phyloP scores from a whole-genome alignment of 331 rosid genomes.

The Malus hybrid region DNA sequence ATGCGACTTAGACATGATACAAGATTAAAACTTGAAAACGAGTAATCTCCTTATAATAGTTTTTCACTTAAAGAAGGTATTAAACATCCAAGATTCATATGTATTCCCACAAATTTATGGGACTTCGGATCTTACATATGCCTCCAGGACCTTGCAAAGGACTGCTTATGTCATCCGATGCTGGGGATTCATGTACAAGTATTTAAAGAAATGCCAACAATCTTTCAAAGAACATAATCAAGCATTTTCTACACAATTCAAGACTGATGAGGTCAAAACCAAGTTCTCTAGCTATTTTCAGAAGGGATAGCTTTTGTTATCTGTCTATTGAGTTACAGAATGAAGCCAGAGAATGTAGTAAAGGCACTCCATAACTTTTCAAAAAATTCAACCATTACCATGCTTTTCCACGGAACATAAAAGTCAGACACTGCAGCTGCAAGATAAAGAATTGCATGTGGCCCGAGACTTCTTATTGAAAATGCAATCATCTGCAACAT shows the following conservation, averaged over 20 bases:
- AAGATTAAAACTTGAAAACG: neutral
- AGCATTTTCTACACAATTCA: neutral
- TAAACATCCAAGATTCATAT: neutral
- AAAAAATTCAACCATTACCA: constrained; percentile 48
- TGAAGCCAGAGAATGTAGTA: neutral
- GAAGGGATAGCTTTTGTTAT: neutral
- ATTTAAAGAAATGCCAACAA: neutral
- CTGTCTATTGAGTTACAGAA: neutral
- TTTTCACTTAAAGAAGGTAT: neutral
- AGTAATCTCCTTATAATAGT: neutral
- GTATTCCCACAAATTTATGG: too few relatives aligned
- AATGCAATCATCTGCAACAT: constrained; percentile 55
- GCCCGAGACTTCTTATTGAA: constrained; percentile 45
- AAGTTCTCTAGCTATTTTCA: neutral
- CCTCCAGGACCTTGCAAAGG: neutral
- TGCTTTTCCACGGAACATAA: constrained; percentile 92
- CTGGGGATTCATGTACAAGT: neutral
- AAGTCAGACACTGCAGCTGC: constrained; percentile 96
- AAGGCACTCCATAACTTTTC: neutral
- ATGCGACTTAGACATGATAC: neutral
- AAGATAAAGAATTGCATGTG: constrained; percentile 73
- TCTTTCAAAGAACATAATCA: neutral
- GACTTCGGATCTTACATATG: neutral
- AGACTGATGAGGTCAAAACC: neutral
- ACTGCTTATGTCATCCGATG: neutral